Percentiles rank a stretch among this genome's conserved stretches.
These are phyloP conservation scores for Fragaria nilgerrensis DNA, from an alignment of 306 rosid species.

Conservation along the genomic window DNA sequence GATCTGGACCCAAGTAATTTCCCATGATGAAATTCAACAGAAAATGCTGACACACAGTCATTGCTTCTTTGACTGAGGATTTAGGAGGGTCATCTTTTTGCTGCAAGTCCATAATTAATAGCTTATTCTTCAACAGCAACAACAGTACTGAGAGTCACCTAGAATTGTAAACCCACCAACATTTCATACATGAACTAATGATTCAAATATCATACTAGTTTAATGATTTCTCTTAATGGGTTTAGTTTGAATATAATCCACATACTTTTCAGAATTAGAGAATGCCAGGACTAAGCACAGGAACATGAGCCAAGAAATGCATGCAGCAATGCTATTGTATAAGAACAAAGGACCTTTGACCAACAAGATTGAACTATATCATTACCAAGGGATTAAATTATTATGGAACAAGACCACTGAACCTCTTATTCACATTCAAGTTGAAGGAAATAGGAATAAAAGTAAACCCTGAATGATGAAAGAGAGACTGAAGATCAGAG, in stretches of 20 bases:
- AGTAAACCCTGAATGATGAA: background rate
- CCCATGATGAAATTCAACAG: conserved; percentile 54
- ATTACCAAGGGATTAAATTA: background rate
- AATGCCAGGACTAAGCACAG: background rate
- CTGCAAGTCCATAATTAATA: conserved; percentile 43
- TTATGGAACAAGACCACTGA: background rate
- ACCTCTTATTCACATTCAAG: background rate
- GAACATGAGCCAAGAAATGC: background rate
- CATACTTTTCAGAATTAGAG: background rate
- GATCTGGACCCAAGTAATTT: conserved; percentile 69
- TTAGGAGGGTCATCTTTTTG: conserved; percentile 18
- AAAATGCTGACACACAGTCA: conserved; percentile 33
- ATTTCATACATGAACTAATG: background rate
- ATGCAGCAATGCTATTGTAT: background rate
- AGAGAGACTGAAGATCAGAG: background rate
- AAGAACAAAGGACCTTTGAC: background rate
- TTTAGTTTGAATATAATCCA: background rate
- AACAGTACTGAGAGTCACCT: conserved; percentile 18
- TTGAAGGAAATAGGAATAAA: background rate
- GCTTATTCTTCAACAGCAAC: background rate
- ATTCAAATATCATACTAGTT: background rate
- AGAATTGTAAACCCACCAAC: background rate
- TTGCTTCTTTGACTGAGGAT: conserved; percentile 19
- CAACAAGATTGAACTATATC: background rate
- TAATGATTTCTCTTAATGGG: background rate